Evolutionary conservation across 495 filamentous ascomycete species (phyloP).

Genomic region (Tuber umbilicatum): DNA sequence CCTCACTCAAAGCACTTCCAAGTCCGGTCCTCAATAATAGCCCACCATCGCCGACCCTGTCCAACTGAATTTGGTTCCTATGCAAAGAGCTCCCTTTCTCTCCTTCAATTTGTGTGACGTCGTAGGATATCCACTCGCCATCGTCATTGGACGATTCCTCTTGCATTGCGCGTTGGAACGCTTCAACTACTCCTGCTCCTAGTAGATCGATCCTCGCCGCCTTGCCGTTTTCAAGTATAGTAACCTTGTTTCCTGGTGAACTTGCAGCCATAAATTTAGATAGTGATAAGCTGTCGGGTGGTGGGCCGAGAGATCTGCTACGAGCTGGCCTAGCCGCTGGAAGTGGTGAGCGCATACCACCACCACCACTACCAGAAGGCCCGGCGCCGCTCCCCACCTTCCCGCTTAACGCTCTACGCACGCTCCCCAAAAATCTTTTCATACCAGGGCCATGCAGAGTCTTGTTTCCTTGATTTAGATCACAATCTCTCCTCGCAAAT

Average conservation of each 20-base stretch:
- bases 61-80: constrained; percentile 6
- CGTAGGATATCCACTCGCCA: constrained; percentile 14
- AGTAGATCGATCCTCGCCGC: constrained; percentile 63
- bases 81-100: constrained; percentile 6
- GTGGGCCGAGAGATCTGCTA: constrained; percentile 23
- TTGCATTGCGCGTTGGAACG: constrained; percentile 61
- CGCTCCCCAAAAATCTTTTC: constrained; percentile 77
- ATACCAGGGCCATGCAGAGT: constrained; percentile 56
- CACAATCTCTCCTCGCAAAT: constrained; percentile 10
- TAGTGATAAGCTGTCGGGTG: constrained; percentile 14
- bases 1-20: constrained; percentile 30
- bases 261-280: constrained; percentile 25
- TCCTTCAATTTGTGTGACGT: not conserved
- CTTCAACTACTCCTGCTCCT: constrained; percentile 66
- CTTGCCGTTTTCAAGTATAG: constrained; percentile 22
- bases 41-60: constrained; percentile 23
- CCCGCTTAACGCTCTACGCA: constrained; percentile 78
- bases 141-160: constrained; percentile 39
- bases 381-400: constrained; percentile 43
- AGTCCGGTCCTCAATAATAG: constrained; percentile 25
- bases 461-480: constrained; percentile 20
- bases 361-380: constrained; percentile 7
- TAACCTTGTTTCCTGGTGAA: constrained; percentile 18
- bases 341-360: constrained; percentile 6
- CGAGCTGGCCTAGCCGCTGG: constrained; percentile 9